Evolutionary conservation across 2,329 filamentous ascomycete genomes (phyloP).

Genomic region (Cryoendolithus antarcticus): DNA sequence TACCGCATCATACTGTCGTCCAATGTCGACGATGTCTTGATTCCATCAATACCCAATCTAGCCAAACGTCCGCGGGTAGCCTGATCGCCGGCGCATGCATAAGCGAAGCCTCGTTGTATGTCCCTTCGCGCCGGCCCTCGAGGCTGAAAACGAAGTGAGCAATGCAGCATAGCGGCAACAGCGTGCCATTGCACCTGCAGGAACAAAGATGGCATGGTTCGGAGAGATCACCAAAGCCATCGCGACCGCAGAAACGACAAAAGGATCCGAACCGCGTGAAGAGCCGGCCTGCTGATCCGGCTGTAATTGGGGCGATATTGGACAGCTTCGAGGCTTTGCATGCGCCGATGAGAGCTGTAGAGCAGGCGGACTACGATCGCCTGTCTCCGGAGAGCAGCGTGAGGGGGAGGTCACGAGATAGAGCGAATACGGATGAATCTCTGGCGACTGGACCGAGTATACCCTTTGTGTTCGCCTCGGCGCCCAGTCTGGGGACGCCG

Average conservation of each 20-base stretch:
- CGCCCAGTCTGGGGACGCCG: too few relatives aligned
- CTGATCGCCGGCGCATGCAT: not conserved
- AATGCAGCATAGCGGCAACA: not conserved
- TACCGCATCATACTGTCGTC: not conserved
- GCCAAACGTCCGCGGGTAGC: too few relatives aligned
- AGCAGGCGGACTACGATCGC: constrained; percentile 11
- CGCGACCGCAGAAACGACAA: not conserved
- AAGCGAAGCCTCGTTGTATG: not conserved
- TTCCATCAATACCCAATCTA: too few relatives aligned
- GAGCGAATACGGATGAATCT: too few relatives aligned
- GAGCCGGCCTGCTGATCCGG: constrained; percentile 43
- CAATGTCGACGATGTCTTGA: too few relatives aligned
- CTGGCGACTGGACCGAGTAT: too few relatives aligned
- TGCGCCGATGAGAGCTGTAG: constrained; percentile 4
- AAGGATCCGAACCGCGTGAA: constrained; percentile 22
- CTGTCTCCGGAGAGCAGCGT: constrained; percentile 31
- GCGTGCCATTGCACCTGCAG: not conserved
- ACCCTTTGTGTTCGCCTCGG: too few relatives aligned
- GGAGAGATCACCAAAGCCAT: not conserved
- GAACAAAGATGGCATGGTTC: not conserved
- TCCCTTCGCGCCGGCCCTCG: not conserved
- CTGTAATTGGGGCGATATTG: constrained; percentile 55
- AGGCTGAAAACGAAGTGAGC: not conserved
- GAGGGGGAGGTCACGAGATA: too few relatives aligned
- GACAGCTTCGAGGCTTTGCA: constrained; percentile 25